Percentiles rank a stretch among this genome's conserved stretches.
Conservation (phyloP, 2,329 filamentous ascomycete species). For the Aplosporella prunicola region DNA sequence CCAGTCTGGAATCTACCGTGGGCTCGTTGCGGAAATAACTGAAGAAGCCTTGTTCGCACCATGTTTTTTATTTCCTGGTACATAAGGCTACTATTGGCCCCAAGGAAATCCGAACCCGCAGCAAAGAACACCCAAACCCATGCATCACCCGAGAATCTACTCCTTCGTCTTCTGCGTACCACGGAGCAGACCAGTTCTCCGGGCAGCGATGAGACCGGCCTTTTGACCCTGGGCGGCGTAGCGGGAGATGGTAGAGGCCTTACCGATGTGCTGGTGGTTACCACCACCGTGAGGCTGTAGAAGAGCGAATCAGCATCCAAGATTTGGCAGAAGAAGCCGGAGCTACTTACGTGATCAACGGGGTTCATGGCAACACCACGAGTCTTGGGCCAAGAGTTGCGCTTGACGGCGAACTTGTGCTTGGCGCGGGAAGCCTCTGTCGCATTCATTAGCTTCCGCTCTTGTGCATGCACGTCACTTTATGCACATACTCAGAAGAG, state of each 20-base stretch:
- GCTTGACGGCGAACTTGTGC: constrained; percentile 99
- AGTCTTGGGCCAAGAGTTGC: constrained; percentile 99
- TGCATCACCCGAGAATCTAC: constrained; percentile 21
- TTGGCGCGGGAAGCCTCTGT: constrained; percentile 97
- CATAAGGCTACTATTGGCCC: constrained; percentile 12
- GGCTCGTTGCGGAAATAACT: neutral
- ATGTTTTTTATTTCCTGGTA: constrained; percentile 12
- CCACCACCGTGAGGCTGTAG: constrained; percentile 52
- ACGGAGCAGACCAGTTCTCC: constrained; percentile 98
- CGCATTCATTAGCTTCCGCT: constrained; percentile 31
- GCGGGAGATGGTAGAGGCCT: constrained; percentile 98
- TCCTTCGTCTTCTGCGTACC: constrained; percentile 99
- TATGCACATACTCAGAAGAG: constrained; percentile 68
- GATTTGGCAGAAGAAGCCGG: constrained; percentile 14
- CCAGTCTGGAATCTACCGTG: no score
- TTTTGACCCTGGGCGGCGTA: constrained; percentile 98
- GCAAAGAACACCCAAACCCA: constrained; percentile 14
- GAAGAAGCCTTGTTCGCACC: constrained; percentile 11
- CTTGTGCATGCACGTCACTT: constrained; percentile 7
- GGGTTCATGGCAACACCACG: constrained; percentile 99
- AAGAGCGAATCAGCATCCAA: constrained; percentile 20
- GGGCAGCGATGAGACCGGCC: constrained; percentile 99
- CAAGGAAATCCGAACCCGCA: constrained; percentile 12
- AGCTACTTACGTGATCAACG: constrained; percentile 71
- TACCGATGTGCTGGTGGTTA: constrained; percentile 99